phyloP scores from a whole-genome alignment of 2,329 filamentous ascomycete species.

The Aspergillus neotritici region DNA sequence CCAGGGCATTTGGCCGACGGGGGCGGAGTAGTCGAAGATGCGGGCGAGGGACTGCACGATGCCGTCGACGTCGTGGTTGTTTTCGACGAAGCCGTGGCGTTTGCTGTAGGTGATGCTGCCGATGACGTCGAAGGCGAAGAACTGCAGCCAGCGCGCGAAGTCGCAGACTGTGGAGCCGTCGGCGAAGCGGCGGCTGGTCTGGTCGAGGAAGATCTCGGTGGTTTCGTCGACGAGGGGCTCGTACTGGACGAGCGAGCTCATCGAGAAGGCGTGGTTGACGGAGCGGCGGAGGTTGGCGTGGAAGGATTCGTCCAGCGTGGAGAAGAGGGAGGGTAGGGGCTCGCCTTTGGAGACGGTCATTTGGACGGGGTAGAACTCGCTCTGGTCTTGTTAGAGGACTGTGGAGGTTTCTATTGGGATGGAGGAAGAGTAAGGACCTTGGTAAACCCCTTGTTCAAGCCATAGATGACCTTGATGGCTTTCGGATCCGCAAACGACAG shows the following conservation, averaged over 20 bases:
- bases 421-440: constrained; percentile 54
- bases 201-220: constrained; percentile 7
- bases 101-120: constrained; percentile 73
- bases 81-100: constrained; percentile 69
- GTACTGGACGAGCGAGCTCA: constrained; percentile 11
- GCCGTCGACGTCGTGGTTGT: constrained; percentile 59
- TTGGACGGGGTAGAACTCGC: constrained; percentile 75
- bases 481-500: constrained; percentile 69
- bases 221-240: constrained; percentile 13
- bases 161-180: constrained; percentile 9
- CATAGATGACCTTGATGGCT: constrained; percentile 73
- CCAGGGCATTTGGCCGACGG: constrained; percentile 66
- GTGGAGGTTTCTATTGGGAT: background rate
- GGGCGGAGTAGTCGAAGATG: constrained; percentile 8
- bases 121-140: constrained; percentile 79
- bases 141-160: constrained; percentile 60
- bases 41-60: constrained; percentile 9
- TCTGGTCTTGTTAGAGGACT: constrained; percentile 30
- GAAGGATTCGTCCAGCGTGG: constrained; percentile 49
- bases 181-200: constrained; percentile 5
- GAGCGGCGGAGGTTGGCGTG: constrained; percentile 13
- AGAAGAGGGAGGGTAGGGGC: constrained; percentile 67
- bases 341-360: constrained; percentile 65
- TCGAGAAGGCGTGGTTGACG: constrained; percentile 13
- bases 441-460: constrained; percentile 71